phyloP scores from a whole-genome alignment of 2,329 filamentous ascomycete genomes.

The Fusarium pseudonygamai region DNA sequence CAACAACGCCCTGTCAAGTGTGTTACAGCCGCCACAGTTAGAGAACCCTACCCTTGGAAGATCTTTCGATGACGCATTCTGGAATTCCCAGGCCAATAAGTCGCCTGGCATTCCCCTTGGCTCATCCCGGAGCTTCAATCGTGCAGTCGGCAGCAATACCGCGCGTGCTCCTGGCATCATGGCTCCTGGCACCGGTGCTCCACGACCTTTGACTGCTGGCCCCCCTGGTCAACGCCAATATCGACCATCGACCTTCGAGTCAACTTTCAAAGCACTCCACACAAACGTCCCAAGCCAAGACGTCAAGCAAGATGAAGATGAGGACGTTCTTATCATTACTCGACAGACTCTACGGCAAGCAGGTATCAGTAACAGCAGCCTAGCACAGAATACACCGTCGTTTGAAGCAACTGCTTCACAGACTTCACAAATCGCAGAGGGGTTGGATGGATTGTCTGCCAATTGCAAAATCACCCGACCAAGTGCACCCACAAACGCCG shows the following conservation, averaged over 20 bases:
- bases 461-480: not conserved
- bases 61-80: constrained; percentile 14
- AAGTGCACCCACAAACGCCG: not conserved
- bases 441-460: not conserved
- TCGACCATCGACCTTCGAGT: constrained; percentile 55
- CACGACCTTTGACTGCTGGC: constrained; percentile 63
- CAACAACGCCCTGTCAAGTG: not conserved
- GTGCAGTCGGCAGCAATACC: constrained; percentile 20
- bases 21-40: constrained; percentile 6
- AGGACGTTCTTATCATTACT: constrained; percentile 36
- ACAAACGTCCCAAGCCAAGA: constrained; percentile 38
- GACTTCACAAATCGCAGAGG: not conserved
- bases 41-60: constrained; percentile 21
- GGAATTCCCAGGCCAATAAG: constrained; percentile 7
- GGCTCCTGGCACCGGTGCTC: constrained; percentile 52
- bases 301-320: constrained; percentile 40
- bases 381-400: constrained; percentile 13
- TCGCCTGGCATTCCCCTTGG: constrained; percentile 7
- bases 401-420: constrained; percentile 5
- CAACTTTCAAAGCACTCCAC: constrained; percentile 48
- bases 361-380: constrained; percentile 31
- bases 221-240: constrained; percentile 64
- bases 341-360: constrained; percentile 37
- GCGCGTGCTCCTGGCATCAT: constrained; percentile 19
- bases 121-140: constrained; percentile 18